Evolutionary conservation across 2,329 filamentous ascomycete genomes (phyloP).

Genomic region (Colletotrichum incanum): DNA sequence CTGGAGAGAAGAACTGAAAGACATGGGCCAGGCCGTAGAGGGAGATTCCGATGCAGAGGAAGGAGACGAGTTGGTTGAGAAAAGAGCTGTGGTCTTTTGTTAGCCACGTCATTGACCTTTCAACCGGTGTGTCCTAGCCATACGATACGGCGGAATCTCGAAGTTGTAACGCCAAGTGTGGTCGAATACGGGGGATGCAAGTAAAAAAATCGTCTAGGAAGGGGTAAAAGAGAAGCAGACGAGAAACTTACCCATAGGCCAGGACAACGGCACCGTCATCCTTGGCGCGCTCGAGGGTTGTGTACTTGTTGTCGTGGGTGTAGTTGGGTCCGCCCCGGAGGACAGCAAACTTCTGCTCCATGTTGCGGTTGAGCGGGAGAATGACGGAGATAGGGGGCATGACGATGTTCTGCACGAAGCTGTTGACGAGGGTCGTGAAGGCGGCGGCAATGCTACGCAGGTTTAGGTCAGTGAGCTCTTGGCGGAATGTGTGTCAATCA

Average conservation of each 20-base stretch:
- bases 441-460: constrained; percentile 74
- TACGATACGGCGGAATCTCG: neutral
- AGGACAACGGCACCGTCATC: constrained; percentile 81
- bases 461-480: neutral
- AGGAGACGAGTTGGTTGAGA: constrained; percentile 76
- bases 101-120: neutral
- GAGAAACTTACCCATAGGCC: constrained; percentile 74
- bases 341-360: constrained; percentile 82
- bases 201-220: neutral
- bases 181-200: neutral
- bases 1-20: constrained; percentile 74
- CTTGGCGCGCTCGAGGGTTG: constrained; percentile 78
- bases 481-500: neutral
- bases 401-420: constrained; percentile 79
- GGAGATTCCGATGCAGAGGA: constrained; percentile 75
- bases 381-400: constrained; percentile 79
- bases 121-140: no score
- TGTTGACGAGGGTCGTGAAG: constrained; percentile 81
- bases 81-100: constrained; percentile 64
- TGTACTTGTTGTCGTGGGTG: constrained; percentile 71
- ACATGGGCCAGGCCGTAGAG: constrained; percentile 75
- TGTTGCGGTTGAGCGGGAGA: constrained; percentile 78
- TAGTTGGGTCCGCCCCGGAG: constrained; percentile 72
- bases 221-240: neutral
- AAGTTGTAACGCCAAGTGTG: neutral